Base-by-base conservation (phyloP, 1,284 basidiomycete species). In the Lignosus rhinocerotis region DNA sequence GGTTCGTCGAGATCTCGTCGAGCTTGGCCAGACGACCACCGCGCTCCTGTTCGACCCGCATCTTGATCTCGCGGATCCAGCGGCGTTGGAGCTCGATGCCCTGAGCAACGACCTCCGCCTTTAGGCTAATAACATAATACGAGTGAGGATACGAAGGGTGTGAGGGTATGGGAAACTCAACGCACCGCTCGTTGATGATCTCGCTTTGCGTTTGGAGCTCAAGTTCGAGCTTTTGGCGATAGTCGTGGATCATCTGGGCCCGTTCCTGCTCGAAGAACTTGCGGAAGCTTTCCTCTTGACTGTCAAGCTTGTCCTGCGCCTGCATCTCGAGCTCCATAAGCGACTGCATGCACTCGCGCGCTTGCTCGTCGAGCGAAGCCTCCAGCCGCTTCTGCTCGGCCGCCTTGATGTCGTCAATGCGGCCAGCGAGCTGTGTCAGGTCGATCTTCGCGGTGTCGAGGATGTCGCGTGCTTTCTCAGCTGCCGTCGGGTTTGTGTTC, bases 41-140 rank as follows among this genome's bases (percentile, higher is more conserved):
- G 48, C 97, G 93, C 76, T 99, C 97, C 70, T 94, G 86, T 76
- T 99, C 96, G 58, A 99, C 96, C 67, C 90, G 90, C 62, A 94
- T 83, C 78, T 98, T 97, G 81, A 99, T 90, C 56, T 98, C 94
- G 46, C 93, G 87, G 58, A 98, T 92, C 96, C 96, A 99, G 62
- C 93, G 85, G 52, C 95, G 87, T 74, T 99, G 96, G 46, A 98
- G 86, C 78, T 98, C 96, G 67, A 99, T 94, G 21, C 96, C 96
- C 73, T 98, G 96, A 5, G 94, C 90, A 48, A 98, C 85, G 58
- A 99, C 94, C 73, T 97, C 96, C 72, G 97, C 93, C 72, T 91
- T 93, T 62, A 99, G 81, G 47, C 95, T 95, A 62, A 3, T 4
- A 25, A 5, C 12, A 25, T 2, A 8, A 7, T 2, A 4, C 3